Percentiles rank a stretch among this genome's conserved stretches.
These are phyloP conservation scores for Tricladium varicosporioides DNA, from an alignment of 2,329 filamentous ascomycete genomes.

Conservation along the genomic window DNA sequence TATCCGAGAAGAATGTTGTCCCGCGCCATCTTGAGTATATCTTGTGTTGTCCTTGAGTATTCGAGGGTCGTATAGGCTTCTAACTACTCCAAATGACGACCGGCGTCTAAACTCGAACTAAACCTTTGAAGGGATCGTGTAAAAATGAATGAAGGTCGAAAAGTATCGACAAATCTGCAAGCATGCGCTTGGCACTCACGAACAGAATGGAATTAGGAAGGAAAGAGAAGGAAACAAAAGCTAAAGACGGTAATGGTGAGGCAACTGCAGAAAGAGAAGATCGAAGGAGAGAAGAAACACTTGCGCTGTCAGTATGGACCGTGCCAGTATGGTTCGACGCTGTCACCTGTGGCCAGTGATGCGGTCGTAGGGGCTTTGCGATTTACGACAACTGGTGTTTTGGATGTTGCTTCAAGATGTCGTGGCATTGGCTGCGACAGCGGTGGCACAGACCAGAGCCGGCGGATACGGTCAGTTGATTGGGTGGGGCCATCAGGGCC, in stretches of 20 bases:
- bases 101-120: constrained; percentile 27
- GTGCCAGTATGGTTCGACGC: constrained; percentile 7
- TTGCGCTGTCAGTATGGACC: constrained; percentile 16
- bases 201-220: constrained; percentile 8
- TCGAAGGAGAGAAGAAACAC: constrained; percentile 23
- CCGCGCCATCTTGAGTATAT: constrained; percentile 37
- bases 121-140: constrained; percentile 4
- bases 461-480: neutral
- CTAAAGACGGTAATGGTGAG: constrained; percentile 3
- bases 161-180: constrained; percentile 5
- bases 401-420: constrained; percentile 22
- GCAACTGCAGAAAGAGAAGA: constrained; percentile 7
- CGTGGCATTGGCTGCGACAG: constrained; percentile 15
- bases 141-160: constrained; percentile 17
- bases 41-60: neutral
- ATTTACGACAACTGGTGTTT: constrained; percentile 25
- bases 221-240: constrained; percentile 15
- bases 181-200: constrained; percentile 7
- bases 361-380: neutral
- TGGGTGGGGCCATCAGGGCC: neutral
- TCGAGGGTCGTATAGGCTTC: constrained; percentile 1
- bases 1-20: constrained; percentile 53
- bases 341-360: neutral
- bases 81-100: constrained; percentile 27
- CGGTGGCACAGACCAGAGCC: constrained; percentile 7